Conservation (phyloP, 441 rosid species). For the Kokia cookei region DNA sequence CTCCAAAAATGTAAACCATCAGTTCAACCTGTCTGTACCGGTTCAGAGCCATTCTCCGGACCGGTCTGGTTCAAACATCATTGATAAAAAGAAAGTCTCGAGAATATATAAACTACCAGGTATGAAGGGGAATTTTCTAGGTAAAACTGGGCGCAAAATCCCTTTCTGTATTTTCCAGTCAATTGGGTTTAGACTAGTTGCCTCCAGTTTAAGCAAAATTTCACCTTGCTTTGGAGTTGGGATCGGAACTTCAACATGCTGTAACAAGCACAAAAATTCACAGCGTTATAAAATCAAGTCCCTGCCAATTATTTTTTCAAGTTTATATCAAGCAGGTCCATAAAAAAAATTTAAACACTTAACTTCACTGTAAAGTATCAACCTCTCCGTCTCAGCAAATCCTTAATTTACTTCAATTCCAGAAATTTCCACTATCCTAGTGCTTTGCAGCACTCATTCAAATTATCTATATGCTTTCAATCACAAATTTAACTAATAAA, state of each 20-base stretch:
- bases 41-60: too few species aligned
- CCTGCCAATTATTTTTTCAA: not conserved
- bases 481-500: not conserved
- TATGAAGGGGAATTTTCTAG: conserved; percentile 38
- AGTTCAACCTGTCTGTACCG: too few species aligned
- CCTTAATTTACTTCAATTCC: not conserved
- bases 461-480: not conserved
- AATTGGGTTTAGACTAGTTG: conserved; percentile 38
- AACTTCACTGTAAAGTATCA: not conserved
- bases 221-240: conserved; percentile 33
- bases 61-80: too few species aligned
- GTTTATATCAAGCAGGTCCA: not conserved
- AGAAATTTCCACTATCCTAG: not conserved
- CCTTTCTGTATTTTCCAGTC: conserved; percentile 59
- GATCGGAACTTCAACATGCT: conserved; percentile 48
- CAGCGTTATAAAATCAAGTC: not conserved
- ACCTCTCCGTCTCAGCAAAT: not conserved
- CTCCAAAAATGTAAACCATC: not conserved
- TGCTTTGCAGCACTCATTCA: not conserved
- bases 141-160: conserved; percentile 30
- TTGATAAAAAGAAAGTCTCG: not conserved
- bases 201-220: conserved; percentile 40
- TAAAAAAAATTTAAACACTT: not conserved
- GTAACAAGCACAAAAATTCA: conserved; percentile 2
- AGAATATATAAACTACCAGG: conserved; percentile 28